Base-by-base conservation (phyloP, 2,329 filamentous ascomycete genomes). In the Cladosporium sp. region DNA sequence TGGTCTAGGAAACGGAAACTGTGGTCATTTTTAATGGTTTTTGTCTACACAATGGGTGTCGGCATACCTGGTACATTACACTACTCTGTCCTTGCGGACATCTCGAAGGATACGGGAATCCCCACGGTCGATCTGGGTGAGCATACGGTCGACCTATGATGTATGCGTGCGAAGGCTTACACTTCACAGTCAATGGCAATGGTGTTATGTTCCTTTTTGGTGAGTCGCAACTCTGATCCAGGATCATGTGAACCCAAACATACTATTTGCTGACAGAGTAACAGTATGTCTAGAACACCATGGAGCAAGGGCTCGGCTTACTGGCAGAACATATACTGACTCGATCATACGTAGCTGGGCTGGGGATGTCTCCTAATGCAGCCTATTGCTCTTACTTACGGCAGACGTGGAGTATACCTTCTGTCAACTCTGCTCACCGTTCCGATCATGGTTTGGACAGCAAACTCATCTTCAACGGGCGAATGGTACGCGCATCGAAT, bases 321-420 rank as follows among this genome's bases (percentile, higher is more conserved):
- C 8, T 22, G n/a, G 24, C 8, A 12, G 12, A 22, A 3, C 2
- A 12, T 28, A 22, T 48, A 10, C 44, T 48, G 19, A 32, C 22
- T 48, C 17, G 15, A 20, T 73, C 78, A 19, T 77, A 78, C 2
- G 5, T 17, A 48, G 45, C 72, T 74, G 1, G 63, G 64, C 17
- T 66, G 78, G 78, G 78, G 77, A 0, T 75, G 76, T 60, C 65
- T 82, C 1, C 68, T 83, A 37, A 80, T 77, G 75, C 80, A 82
- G 61, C 79, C 80, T 2, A 65, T 83, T 24, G 80, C 80, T 0
- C 65, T 82, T 12, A 75, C 77, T 44, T 81, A 79, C 59, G 80
- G 80, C 13, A 75, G 79, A 55, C 72, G 79, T 3, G 71, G 73
- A 1, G 74, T 77, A 1, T 82, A 80, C 55, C 65, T 81, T 2